Evolutionary conservation across 306 rosid genomes (phyloP), one percentile per base, ranked within the genome.

Genomic region (Luffa aegyptiaca): DNA sequence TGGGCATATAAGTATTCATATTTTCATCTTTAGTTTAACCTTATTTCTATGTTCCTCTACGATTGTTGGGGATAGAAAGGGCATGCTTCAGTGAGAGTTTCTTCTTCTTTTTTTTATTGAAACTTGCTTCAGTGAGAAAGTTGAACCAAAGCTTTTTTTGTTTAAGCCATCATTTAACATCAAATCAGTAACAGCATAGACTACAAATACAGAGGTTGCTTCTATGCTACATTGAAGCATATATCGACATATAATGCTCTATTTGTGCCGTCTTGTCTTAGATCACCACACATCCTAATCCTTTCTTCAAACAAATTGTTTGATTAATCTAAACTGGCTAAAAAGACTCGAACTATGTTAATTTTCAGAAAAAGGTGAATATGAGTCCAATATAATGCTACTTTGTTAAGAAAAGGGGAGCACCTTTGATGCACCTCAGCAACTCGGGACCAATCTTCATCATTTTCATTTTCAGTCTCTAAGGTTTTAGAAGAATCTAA

Each of bases 391-490:
- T 70, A 63, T 8, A 85, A 70, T 45, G 80, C 71, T 65, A 57
- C 81, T 63, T 75, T 71, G 6, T 55, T 76, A 80, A 78, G 10
- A 70, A 37, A 81, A 45, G n/a, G 51, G 36, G 76, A 69, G 36
- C 83, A 94, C 98, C 98, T 91, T 70, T 21, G 79, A 56, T 88
- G 88, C 86, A 86, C 79, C 58, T 82, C 85, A 78, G 92, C 88
- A 82, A 92, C 82, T 69, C 74, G 82, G 58, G 87, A 82, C 98
- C 98, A 94, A 58, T 87, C 97, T 80, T 86, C 87, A 56, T 94
- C 97, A 79, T 68, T 77, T 46, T 83, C 97, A 77, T 58, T 80
- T 57, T 83, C 86, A 69, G 64, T 81, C 80, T 83, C 88, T 49
- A 65, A 59, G 81, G 79, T 79, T 75, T 79, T 84, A 61, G 86